Base-by-base conservation (phyloP, 768 basidiomycete genomes). In the Podaxis mareebaensis region DNA sequence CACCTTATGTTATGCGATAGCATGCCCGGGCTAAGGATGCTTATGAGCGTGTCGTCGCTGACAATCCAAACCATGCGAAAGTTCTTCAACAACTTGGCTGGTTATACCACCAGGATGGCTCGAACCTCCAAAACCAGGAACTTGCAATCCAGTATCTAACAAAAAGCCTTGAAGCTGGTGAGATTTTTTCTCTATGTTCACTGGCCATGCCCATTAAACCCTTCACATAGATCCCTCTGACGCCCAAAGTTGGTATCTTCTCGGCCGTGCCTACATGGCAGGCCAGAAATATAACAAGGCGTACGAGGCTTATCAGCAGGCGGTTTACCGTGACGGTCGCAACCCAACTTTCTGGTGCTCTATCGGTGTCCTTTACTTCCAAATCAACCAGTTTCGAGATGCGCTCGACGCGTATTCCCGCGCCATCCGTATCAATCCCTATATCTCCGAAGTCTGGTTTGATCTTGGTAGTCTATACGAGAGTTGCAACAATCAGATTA, bases 261-360 rank as follows among this genome's bases (percentile, higher is more conserved):
- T 99, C 66, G 96, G 96, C 60, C 93, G 97, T 66, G 96, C 96
- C 1, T 99, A 95, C 76, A 99, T 99, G 95, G 93, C 95, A 15
- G 95, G 93, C 17, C 93, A 93, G 75, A 96, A 98, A 74, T 98
- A 98, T 80, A 98, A 97, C 83, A 98, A 98, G 74, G 97, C 97
- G 17, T 99, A 99, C 78, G 96, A 99, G 75, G 96, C 96, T 0
- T 99, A 99, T 73, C 97, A 99, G 70, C 97, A 99, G 75, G 96
- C 97, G 20, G 95, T 99, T 17, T 99, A 99, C 77, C 92, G 96
- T 58, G 97, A 99, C 71, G 97, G 96, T 22, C 93, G 95, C 63
- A 99, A 99, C 73, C 97, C 97, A 0, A 98, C 97, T 0, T 99
- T 98, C 77, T 99, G 97, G 97, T 99, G 96, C 74, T 96, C 95